Base-by-base conservation (phyloP, 1,139 yeast genomes). In the Blastobotrys aristatus region DNA sequence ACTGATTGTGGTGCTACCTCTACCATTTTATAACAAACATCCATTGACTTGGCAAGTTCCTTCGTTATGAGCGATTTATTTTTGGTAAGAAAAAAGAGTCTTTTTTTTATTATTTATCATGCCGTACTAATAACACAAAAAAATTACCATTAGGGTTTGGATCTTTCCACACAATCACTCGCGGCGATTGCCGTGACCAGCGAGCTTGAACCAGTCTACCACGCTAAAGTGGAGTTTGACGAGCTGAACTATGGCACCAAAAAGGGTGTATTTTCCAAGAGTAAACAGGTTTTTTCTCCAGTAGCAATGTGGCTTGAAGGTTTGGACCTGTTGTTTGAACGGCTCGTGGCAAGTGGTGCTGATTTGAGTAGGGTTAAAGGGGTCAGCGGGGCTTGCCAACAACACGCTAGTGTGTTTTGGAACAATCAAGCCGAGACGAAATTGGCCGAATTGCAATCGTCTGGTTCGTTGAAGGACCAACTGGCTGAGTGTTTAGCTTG, bases 291-390 rank as follows among this genome's bases (percentile, higher is more conserved):
- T 4, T 71, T 73, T 40, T 83, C 95, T n/a, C 96, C 96, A 0
- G 95, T 89, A 5, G 76, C 73, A 26, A 82, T 88, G 89, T 89
- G 96, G 95, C 70, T 89, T 37, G 95, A 85, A 54, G 88, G 96
- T 0, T 60, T 89, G 32, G 94, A 89, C 60, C 61, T 76, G 50
- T 68, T 86, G 2, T 74, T 89, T 50, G 63, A 59, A n/a, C 62
- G 73, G 48, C 78, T 87, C 81, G 44, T 60, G 26, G 56, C 40
- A 1, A 76, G 75, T 26, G 56, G 65, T 1, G 80, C 86, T 58
- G 84, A 83, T 3, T 77, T 89, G 59, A 59, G 67, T 2, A 61
- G 67, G 40, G 89, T 89, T n/a, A 70, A 58, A 36, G 90, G 87
- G 1, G 75, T 89, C 44, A 77, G 86, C 46, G 97, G 97, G 0